phyloP scores from a whole-genome alignment of 2,329 filamentous ascomycete species.

The Xylariaceae sp. region DNA sequence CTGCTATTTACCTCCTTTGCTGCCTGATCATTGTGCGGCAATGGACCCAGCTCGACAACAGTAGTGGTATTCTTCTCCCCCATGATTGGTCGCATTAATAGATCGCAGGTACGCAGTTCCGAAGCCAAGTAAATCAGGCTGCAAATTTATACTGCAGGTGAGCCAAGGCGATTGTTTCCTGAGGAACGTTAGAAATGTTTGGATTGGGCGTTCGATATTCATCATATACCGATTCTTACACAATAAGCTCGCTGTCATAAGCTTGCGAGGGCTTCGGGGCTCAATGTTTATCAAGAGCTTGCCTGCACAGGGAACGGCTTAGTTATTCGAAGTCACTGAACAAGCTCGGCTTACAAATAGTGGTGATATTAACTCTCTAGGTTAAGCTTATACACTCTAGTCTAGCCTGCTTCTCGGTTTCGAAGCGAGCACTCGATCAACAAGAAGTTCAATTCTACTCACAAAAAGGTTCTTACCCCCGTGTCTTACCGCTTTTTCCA shows the following conservation, averaged over 20 bases:
- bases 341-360: no score
- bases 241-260: background rate
- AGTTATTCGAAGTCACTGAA: no score
- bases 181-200: background rate
- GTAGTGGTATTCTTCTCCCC: slow-evolving; percentile 21
- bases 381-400: no score
- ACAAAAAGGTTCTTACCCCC: no score
- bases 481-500: background rate
- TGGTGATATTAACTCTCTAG: no score
- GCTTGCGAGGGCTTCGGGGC: background rate
- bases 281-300: background rate
- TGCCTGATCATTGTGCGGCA: slow-evolving; percentile 2
- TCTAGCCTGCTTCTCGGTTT: no score
- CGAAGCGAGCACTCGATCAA: no score
- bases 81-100: slow-evolving; percentile 10
- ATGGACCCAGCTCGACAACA: background rate
- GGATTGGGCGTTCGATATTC: background rate
- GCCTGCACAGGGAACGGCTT: no score
- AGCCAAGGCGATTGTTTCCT: background rate
- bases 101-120: background rate
- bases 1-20: slow-evolving; percentile 13
- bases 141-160: background rate
- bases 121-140: background rate
- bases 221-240: background rate
- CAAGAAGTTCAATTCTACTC: no score